A percentile compares a stretch with the other conserved stretches of the same genome.
Evolutionary conservation across 2,329 filamentous ascomycete species (phyloP).

Genomic region (Pseudovirgaria hyperparasitica): DNA sequence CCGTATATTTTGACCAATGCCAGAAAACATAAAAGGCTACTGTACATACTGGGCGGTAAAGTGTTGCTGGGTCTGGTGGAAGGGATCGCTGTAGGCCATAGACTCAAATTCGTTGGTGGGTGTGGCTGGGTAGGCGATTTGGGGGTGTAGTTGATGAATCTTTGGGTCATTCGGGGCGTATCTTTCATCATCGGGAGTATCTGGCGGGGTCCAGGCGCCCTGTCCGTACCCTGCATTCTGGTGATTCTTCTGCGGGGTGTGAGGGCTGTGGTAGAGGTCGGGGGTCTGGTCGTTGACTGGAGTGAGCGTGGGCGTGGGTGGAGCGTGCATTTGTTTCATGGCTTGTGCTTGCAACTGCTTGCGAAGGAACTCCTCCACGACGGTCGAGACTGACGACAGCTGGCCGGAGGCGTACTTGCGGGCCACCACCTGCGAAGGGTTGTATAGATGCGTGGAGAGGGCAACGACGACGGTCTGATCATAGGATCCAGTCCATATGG

Average conservation of each 20-base stretch:
- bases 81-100: constrained; percentile 22
- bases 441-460: constrained; percentile 51
- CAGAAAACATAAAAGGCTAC: constrained; percentile 8
- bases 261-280: constrained; percentile 47
- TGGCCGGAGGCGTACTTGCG: constrained; percentile 57
- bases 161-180: constrained; percentile 19
- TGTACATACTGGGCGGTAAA: too few relatives aligned
- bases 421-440: constrained; percentile 53
- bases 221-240: too few relatives aligned
- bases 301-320: constrained; percentile 48
- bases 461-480: constrained; percentile 55
- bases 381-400: constrained; percentile 50
- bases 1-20: constrained; percentile 2
- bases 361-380: constrained; percentile 53
- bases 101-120: constrained; percentile 19
- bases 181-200: constrained; percentile 56
- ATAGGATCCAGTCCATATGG: constrained; percentile 60
- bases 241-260: constrained; percentile 67
- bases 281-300: constrained; percentile 33
- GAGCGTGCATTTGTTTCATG: constrained; percentile 25
- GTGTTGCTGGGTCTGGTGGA: constrained; percentile 23
- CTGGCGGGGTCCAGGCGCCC: constrained; percentile 74
- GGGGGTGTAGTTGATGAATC: constrained; percentile 11
- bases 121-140: constrained; percentile 21
- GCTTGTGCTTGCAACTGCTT: constrained; percentile 46